These are phyloP conservation scores for Fusarium luffae DNA, from an alignment of 2,329 filamentous ascomycete species.

Conservation along the genomic window DNA sequence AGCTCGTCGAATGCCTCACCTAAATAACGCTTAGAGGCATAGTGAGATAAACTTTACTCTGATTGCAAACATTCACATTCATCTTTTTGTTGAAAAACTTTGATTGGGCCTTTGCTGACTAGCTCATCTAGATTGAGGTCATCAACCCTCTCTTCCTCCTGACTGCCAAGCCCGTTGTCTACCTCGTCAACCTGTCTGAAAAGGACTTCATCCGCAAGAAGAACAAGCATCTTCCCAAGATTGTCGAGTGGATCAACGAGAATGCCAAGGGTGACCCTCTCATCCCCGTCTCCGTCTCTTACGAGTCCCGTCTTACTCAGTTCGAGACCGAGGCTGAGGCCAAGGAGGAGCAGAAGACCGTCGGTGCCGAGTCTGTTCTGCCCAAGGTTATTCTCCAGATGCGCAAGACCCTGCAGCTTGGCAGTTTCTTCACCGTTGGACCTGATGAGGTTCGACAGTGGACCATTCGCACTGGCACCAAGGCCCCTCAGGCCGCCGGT, in stretches of 20 bases:
- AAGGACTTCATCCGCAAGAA: constrained; percentile 98
- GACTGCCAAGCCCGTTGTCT: constrained; percentile 96
- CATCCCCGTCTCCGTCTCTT: constrained; percentile 90
- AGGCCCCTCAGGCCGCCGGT: constrained; percentile 96
- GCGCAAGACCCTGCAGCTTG: constrained; percentile 89
- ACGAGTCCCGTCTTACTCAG: constrained; percentile 89
- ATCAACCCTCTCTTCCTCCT: constrained; percentile 97
- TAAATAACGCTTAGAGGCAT: constrained; percentile 78
- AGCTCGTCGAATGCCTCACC: constrained; percentile 97
- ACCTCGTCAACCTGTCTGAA: constrained; percentile 96
- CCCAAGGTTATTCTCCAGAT: constrained; percentile 94
- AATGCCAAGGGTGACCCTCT: constrained; percentile 88
- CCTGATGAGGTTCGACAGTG: constrained; percentile 97
- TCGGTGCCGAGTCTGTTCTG: constrained; percentile 87
- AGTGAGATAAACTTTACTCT: constrained; percentile 88
- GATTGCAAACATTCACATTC: constrained; percentile 55
- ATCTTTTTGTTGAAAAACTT: constrained; percentile 5
- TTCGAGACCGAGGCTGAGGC: constrained; percentile 82
- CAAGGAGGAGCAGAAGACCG: constrained; percentile 86
- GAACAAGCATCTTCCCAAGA: constrained; percentile 97
- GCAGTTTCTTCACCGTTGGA: constrained; percentile 97
- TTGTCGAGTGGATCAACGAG: constrained; percentile 95
- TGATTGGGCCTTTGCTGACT: constrained; percentile 41
- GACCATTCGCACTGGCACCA: constrained; percentile 95
- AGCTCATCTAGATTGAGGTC: constrained; percentile 79